Evolutionary conservation across 1,284 basidiomycete species (phyloP).

Genomic region (Pseudozyma hubeiensis): DNA sequence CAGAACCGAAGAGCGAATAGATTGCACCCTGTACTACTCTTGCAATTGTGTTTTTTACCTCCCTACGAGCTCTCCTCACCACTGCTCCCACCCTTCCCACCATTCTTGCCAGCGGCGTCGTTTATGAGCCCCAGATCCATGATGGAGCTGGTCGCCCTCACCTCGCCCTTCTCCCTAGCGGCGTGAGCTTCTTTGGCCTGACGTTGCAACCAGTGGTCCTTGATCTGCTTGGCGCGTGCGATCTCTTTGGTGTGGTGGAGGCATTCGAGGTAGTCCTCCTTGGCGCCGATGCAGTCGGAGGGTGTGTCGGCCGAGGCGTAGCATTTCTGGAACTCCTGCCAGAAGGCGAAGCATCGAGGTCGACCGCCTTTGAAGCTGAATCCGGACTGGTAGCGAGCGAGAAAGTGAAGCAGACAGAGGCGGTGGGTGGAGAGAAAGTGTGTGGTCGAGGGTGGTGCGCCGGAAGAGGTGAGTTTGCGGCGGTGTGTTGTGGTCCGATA

Average conservation of each 20-base stretch:
- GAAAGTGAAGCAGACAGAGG: background rate
- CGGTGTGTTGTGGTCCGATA: too few species aligned
- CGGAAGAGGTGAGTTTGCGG: background rate
- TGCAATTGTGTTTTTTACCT: background rate
- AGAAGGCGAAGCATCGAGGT: constrained; percentile 89
- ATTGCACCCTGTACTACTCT: background rate
- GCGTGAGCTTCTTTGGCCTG: constrained; percentile 55
- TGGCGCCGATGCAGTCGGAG: constrained; percentile 78
- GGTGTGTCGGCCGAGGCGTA: constrained; percentile 85
- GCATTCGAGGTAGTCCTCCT: constrained; percentile 93
- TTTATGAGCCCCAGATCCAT: constrained; percentile 58
- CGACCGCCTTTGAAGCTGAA: constrained; percentile 80
- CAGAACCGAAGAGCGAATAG: too few species aligned
- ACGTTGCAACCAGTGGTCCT: constrained; percentile 59
- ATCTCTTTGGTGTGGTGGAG: constrained; percentile 86
- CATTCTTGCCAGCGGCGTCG: constrained; percentile 4
- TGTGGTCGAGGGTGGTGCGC: too few species aligned
- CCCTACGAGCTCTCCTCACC: constrained; percentile 6
- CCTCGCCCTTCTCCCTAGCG: constrained; percentile 57
- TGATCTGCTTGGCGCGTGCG: constrained; percentile 58
- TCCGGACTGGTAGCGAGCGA: constrained; percentile 71
- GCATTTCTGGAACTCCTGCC: constrained; percentile 84
- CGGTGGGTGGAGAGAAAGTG: background rate
- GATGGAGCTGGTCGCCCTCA: constrained; percentile 55
- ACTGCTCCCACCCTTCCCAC: background rate